Evolutionary conservation across 2,329 filamentous ascomycete species (phyloP).

Genomic region (Botrytis squamosa): DNA sequence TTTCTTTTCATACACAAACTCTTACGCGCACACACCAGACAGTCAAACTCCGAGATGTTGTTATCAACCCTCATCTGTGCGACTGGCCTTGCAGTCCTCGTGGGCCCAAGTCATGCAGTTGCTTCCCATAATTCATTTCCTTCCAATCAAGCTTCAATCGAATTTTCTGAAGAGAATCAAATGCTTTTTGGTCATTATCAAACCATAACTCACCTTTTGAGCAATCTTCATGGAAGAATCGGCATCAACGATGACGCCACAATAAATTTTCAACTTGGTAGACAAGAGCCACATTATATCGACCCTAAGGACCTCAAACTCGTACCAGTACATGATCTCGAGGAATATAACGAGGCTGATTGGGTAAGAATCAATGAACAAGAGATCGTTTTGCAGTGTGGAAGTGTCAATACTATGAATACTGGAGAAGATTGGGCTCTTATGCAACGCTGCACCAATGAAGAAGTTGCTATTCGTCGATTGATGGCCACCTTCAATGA

Average conservation of each 20-base stretch:
- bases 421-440: constrained; percentile 19
- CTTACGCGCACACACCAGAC: background rate
- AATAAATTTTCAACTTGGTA: background rate
- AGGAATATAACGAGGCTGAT: background rate
- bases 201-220: constrained; percentile 7
- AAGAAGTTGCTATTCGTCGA: constrained; percentile 20
- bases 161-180: background rate
- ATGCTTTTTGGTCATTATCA: constrained; percentile 8
- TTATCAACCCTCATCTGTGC: background rate
- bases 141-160: background rate
- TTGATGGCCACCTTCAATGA: constrained; percentile 11
- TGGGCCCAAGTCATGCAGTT: background rate
- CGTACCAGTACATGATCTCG: background rate
- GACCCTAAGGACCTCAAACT: constrained; percentile 21
- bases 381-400: constrained; percentile 13
- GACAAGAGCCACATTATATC: constrained; percentile 6
- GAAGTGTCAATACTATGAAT: background rate
- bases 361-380: constrained; percentile 15
- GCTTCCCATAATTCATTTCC: background rate
- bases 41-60: background rate
- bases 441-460: constrained; percentile 15
- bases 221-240: constrained; percentile 20
- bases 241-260: constrained; percentile 17
- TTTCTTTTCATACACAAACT: background rate
- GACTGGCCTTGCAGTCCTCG: background rate